phyloP scores from a whole-genome alignment of 2,329 filamentous ascomycete species.

The Saccharata proteae region DNA sequence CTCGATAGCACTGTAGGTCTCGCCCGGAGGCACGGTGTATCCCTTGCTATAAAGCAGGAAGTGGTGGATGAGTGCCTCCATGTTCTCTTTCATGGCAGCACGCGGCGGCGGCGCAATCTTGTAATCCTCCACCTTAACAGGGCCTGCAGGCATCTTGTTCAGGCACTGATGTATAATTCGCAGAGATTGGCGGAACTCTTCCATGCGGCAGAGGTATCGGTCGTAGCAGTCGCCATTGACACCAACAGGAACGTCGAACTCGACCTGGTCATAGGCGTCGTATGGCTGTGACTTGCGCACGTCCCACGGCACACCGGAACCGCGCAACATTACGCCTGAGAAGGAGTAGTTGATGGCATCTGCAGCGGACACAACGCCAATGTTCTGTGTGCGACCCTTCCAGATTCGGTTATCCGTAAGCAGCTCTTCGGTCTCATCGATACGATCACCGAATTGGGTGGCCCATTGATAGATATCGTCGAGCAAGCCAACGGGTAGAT shows the following conservation, averaged over 20 bases:
- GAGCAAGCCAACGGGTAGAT: conserved; percentile 82
- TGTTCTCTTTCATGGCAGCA: conserved; percentile 99
- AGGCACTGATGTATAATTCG: conserved; percentile 98
- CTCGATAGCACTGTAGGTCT: conserved; percentile 97
- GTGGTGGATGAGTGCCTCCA: conserved; percentile 99
- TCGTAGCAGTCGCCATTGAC: conserved; percentile 98
- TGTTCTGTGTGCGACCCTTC: conserved; percentile 81
- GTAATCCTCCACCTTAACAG: conserved; percentile 94
- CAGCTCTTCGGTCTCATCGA: conserved; percentile 97
- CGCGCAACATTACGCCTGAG: conserved; percentile 93
- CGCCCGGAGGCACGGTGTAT: conserved; percentile 89
- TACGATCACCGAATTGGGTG: conserved; percentile 94
- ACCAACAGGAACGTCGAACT: conserved; percentile 95
- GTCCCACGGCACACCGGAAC: conserved; percentile 92
- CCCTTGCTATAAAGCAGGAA: conserved; percentile 98
- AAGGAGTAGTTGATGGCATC: conserved; percentile 98
- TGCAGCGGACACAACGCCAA: conserved; percentile 80
- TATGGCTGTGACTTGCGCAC: conserved; percentile 95
- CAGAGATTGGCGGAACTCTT: conserved; percentile 96
- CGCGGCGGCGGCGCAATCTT: conserved; percentile 95
- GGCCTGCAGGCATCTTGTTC: conserved; percentile 96
- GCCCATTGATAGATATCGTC: conserved; percentile 99
- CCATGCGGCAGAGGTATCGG: conserved; percentile 97
- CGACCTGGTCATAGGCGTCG: conserved; percentile 93
- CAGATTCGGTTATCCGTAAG: conserved; percentile 99